Evolutionary conservation across 2,329 filamentous ascomycete species (phyloP).

Genomic region (Cladophialophora bantiana): DNA sequence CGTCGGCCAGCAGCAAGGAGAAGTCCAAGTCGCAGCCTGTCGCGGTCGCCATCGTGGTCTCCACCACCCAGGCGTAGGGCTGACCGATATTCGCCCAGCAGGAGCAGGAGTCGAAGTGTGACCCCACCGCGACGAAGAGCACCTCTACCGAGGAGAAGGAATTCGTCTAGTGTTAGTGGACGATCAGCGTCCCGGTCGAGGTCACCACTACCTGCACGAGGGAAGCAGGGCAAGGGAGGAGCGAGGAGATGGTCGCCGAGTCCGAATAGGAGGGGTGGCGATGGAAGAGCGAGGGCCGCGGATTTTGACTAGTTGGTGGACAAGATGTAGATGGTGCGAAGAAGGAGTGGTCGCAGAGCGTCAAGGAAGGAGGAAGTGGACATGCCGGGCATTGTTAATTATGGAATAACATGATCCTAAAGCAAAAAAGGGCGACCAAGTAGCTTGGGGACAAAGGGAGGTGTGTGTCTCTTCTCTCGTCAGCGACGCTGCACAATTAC

Average conservation of each 20-base stretch:
- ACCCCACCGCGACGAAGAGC: constrained; percentile 23
- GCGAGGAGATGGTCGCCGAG: constrained; percentile 26
- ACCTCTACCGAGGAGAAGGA: constrained; percentile 24
- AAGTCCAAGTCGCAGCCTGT: background rate
- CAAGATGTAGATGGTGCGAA: background rate
- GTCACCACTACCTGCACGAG: constrained; percentile 14
- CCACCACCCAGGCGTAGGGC: constrained; percentile 10
- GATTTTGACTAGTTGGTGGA: constrained; percentile 29
- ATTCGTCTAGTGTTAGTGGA: constrained; percentile 24
- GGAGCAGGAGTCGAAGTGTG: constrained; percentile 25
- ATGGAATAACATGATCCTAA: background rate
- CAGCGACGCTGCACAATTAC: no score
- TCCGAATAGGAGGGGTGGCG: constrained; percentile 21
- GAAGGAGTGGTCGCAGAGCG: background rate
- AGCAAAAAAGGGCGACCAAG: background rate
- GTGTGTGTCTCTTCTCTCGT: background rate
- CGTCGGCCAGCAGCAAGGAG: constrained; percentile 4
- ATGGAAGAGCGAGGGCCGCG: constrained; percentile 27
- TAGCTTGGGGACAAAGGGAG: background rate
- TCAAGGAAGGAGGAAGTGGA: background rate
- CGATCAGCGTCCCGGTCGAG: constrained; percentile 21
- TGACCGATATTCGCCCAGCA: constrained; percentile 19
- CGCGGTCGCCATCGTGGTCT: constrained; percentile 16
- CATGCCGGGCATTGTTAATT: background rate
- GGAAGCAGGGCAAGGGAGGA: background rate